phyloP scores from a whole-genome alignment of 139 green algal species.

The Chlorella sp. region DNA sequence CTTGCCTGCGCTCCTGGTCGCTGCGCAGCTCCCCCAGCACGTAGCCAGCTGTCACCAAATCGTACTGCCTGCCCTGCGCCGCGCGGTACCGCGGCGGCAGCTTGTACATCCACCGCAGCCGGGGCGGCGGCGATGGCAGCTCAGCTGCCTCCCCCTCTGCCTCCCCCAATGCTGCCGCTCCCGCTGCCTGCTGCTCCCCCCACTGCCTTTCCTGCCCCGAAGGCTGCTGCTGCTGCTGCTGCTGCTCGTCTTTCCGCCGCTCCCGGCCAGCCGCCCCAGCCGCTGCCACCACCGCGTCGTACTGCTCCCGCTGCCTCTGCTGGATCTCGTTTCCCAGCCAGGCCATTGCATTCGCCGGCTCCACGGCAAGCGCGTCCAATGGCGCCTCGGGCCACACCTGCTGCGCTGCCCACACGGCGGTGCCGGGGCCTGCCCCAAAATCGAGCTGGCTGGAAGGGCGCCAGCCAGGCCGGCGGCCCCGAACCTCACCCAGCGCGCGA shows the following conservation, averaged over 20 bases:
- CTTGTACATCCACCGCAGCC: conserved; percentile 29
- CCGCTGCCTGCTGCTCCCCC: background rate
- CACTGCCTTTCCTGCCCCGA: background rate
- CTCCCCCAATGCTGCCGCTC: background rate
- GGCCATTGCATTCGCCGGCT: conserved; percentile 67
- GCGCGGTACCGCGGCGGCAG: conserved; percentile 3
- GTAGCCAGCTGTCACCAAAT: conserved; percentile 74
- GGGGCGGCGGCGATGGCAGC: conserved; percentile 10
- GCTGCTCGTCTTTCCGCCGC: background rate
- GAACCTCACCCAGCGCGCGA: conserved; percentile 50
- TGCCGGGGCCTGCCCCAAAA: conserved; percentile 80
- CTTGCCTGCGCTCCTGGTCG: conserved; percentile 39
- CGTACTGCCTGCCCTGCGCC: conserved; percentile 43
- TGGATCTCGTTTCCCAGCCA: conserved; percentile 49
- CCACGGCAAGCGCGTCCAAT: conserved; percentile 60
- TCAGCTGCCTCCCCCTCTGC: background rate
- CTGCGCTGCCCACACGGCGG: conserved; percentile 75
- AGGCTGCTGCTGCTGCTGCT: background rate
- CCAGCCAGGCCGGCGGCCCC: conserved; percentile 43
- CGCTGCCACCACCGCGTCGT: background rate
- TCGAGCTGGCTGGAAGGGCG: conserved; percentile 69
- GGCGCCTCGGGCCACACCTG: conserved; percentile 50
- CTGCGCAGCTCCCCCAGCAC: conserved; percentile 64
- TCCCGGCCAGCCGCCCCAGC: background rate
- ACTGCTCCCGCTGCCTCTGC: conserved; percentile 11